These are phyloP conservation scores for Verticillium alfalfae DNA, from an alignment of 2,329 filamentous ascomycete species.

Conservation along the genomic window DNA sequence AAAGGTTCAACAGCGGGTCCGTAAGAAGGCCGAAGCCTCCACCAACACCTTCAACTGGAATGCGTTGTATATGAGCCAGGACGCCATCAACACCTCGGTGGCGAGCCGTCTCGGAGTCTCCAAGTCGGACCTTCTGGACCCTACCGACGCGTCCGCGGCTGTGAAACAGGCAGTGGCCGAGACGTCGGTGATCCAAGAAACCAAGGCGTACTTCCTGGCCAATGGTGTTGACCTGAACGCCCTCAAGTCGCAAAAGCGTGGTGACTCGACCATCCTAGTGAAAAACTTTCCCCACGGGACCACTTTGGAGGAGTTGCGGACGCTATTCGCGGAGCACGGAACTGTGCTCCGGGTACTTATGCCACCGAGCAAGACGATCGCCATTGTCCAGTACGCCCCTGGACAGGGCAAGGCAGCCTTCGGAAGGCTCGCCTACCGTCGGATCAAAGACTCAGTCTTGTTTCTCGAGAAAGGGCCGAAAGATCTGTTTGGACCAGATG, in stretches of 20 bases:
- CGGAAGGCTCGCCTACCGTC: slow-evolving; percentile 77
- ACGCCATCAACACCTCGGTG: slow-evolving; percentile 88
- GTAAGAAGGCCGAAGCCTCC: slow-evolving; percentile 74
- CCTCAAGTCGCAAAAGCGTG: slow-evolving; percentile 79
- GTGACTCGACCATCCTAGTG: slow-evolving; percentile 81
- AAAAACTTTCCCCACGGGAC: slow-evolving; percentile 93
- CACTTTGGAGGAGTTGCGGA: slow-evolving; percentile 69
- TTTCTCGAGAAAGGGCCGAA: slow-evolving; percentile 93
- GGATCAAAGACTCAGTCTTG: slow-evolving; percentile 83
- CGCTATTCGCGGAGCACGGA: slow-evolving; percentile 81
- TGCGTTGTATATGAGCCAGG: slow-evolving; percentile 97
- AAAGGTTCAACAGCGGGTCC: slow-evolving; percentile 90
- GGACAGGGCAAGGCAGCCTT: slow-evolving; percentile 81
- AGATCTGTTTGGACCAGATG: slow-evolving; percentile 57
- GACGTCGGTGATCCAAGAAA: slow-evolving; percentile 93
- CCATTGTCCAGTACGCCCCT: slow-evolving; percentile 80
- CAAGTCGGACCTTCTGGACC: slow-evolving; percentile 88
- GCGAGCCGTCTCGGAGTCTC: slow-evolving; percentile 81
- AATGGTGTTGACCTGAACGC: slow-evolving; percentile 90
- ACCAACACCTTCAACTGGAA: slow-evolving; percentile 92
- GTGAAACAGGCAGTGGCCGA: slow-evolving; percentile 97
- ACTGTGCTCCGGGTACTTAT: slow-evolving; percentile 78
- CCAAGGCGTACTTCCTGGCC: slow-evolving; percentile 81
- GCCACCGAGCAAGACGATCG: slow-evolving; percentile 88
- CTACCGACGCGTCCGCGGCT: slow-evolving; percentile 89